Evolutionary conservation across 495 filamentous ascomycete species (phyloP).

Genomic region (Pyrenopolyporus hunteri): DNA sequence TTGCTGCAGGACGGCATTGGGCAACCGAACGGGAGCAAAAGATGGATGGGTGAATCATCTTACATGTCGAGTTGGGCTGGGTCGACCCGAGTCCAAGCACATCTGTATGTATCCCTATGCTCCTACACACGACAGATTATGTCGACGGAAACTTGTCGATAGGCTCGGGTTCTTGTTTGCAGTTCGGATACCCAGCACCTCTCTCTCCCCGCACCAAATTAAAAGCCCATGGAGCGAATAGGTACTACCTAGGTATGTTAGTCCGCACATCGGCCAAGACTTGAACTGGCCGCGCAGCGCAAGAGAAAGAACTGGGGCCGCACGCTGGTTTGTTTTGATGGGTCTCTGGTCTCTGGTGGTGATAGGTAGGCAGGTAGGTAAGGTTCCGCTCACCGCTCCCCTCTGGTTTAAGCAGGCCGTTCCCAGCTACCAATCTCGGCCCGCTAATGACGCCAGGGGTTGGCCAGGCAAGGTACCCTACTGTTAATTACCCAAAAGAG

Average conservation of each 20-base stretch:
- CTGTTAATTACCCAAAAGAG: slow-evolving; percentile 9
- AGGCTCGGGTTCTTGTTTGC: slow-evolving; percentile 23
- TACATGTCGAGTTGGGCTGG: slow-evolving; percentile 19
- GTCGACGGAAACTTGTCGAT: slow-evolving; percentile 13
- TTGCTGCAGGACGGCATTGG: slow-evolving; percentile 30
- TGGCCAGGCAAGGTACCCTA: slow-evolving; percentile 20
- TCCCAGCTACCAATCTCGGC: slow-evolving; percentile 33
- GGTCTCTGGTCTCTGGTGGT: slow-evolving; percentile 21
- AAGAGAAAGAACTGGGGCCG: slow-evolving; percentile 12
- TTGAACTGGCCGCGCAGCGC: slow-evolving; percentile 18
- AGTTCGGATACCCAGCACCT: slow-evolving; percentile 23
- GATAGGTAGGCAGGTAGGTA: slow-evolving; percentile 6
- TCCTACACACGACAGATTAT: slow-evolving; percentile 5
- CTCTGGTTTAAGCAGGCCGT: slow-evolving; percentile 20
- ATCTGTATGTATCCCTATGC: slow-evolving; percentile 12
- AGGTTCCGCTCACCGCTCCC: slow-evolving; percentile 37
- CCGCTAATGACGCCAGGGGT: slow-evolving; percentile 28
- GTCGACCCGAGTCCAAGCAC: slow-evolving; percentile 9
- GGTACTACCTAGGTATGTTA: neutral
- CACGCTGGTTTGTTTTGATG: slow-evolving; percentile 26
- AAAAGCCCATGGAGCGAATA: slow-evolving; percentile 8
- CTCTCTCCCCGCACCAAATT: slow-evolving; percentile 28
- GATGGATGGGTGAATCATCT: slow-evolving; percentile 34
- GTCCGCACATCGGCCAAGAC: slow-evolving; percentile 22
- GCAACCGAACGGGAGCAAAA: slow-evolving; percentile 27